phyloP scores from a whole-genome alignment of 1,284 basidiomycete species.

The Ustilago trichophora region DNA sequence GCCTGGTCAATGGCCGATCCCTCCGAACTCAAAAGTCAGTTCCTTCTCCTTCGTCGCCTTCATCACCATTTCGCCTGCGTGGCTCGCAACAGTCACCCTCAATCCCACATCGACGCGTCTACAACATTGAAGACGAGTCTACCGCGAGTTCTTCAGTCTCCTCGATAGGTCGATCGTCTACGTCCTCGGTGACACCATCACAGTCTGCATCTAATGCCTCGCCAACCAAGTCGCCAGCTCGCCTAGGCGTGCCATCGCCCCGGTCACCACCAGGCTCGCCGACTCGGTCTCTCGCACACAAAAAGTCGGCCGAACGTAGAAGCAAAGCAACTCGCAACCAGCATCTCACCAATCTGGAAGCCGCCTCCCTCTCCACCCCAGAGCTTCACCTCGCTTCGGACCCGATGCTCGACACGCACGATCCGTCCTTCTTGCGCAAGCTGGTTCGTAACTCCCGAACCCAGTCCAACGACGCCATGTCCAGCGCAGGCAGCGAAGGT shows the following conservation, averaged over 20 bases:
- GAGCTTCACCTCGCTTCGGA: constrained; percentile 58
- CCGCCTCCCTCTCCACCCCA: constrained; percentile 52
- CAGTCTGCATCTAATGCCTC: constrained; percentile 21
- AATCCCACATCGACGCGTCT: constrained; percentile 32
- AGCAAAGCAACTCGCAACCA: constrained; percentile 32
- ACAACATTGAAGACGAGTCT: constrained; percentile 33
- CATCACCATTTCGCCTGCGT: constrained; percentile 18
- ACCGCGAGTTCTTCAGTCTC: not conserved
- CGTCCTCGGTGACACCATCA: constrained; percentile 24
- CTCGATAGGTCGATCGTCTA: no score
- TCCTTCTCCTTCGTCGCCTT: constrained; percentile 26
- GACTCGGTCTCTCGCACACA: constrained; percentile 17
- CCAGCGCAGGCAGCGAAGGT: constrained; percentile 14
- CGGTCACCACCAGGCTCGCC: constrained; percentile 15
- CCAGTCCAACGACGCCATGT: constrained; percentile 21
- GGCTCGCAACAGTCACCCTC: constrained; percentile 17
- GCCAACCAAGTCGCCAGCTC: constrained; percentile 9
- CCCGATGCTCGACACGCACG: constrained; percentile 47
- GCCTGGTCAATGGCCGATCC: constrained; percentile 2
- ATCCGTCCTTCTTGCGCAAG: constrained; percentile 41
- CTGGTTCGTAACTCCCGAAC: constrained; percentile 28
- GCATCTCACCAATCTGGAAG: constrained; percentile 46
- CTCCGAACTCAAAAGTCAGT: constrained; percentile 23
- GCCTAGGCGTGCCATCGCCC: constrained; percentile 9
- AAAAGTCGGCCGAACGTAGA: constrained; percentile 28